Evolutionary conservation across 192 early-diverging fungal species (phyloP).

Genomic region (Obelidium mucronatum): DNA sequence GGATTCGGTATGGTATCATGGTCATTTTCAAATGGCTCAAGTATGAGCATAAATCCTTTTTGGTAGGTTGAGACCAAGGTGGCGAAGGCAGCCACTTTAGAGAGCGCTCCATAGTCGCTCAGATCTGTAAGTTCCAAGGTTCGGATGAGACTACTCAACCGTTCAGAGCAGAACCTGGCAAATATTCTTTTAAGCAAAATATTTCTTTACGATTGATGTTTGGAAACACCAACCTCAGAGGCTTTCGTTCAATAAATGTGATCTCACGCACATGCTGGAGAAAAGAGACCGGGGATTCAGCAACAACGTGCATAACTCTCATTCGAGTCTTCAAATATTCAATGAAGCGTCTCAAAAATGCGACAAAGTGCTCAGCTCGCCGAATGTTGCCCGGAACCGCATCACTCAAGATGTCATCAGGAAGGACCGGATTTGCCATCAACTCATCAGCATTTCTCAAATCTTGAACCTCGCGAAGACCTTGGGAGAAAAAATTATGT

Average conservation of each 20-base stretch:
- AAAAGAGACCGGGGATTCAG: constrained; percentile 94
- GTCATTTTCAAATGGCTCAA: constrained; percentile 98
- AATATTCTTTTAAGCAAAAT: no score
- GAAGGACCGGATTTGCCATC: constrained; percentile 94
- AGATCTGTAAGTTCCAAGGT: constrained; percentile 94
- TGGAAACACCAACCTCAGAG: constrained; percentile 65
- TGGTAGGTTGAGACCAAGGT: constrained; percentile 96
- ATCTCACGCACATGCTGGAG: constrained; percentile 92
- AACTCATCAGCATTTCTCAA: constrained; percentile 84
- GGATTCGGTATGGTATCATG: constrained; percentile 93
- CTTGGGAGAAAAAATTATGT: constrained; percentile 28
- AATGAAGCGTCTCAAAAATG: constrained; percentile 93
- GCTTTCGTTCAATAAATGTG: constrained; percentile 95
- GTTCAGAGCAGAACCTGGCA: constrained; percentile 90
- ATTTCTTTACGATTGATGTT: neutral
- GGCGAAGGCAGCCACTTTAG: constrained; percentile 90
- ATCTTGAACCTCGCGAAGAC: constrained; percentile 75
- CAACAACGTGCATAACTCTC: constrained; percentile 96
- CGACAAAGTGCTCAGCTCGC: constrained; percentile 97
- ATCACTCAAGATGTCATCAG: constrained; percentile 91
- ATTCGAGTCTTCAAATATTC: constrained; percentile 98
- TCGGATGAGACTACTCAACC: constrained; percentile 86
- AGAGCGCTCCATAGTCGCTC: constrained; percentile 82
- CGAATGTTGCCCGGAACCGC: constrained; percentile 98
- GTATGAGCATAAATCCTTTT: constrained; percentile 93